Percentiles rank a stretch among this genome's conserved stretches.
phyloP scores from a whole-genome alignment of 805 yeast species.

The Yarrowia hollandica region DNA sequence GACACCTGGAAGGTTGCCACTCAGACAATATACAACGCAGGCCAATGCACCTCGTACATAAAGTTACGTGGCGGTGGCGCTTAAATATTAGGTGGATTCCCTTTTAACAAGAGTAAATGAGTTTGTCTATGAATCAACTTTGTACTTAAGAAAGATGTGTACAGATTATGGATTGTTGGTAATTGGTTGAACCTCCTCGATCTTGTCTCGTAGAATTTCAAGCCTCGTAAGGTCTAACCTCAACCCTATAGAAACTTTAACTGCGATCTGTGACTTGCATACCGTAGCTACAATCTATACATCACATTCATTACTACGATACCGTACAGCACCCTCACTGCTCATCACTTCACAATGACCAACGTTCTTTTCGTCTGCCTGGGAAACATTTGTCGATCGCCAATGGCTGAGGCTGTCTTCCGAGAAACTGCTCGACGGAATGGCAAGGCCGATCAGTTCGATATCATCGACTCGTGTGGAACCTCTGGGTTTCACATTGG shows the following conservation, averaged over 20 bases:
- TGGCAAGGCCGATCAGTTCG: conserved; percentile 50
- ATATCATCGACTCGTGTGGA: conserved; percentile 79
- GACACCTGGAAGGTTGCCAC: conserved; percentile 22
- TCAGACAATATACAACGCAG: conserved; percentile 1
- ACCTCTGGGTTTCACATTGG: conserved; percentile 85
- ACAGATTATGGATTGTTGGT: no score
- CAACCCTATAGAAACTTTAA: no score
- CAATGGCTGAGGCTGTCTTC: conserved; percentile 97
- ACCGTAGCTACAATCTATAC: no score
- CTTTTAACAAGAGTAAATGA: no score
- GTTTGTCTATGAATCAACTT: no score
- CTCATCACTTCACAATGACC: background rate
- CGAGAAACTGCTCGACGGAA: conserved; percentile 57
- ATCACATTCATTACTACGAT: background rate
- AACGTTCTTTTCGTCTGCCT: conserved; percentile 25
- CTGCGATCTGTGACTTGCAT: conserved; percentile 10
- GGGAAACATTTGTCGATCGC: conserved; percentile 70
- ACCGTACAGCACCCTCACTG: no score
- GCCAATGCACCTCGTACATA: background rate
- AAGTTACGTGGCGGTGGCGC: conserved; percentile 21
- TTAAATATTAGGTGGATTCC: background rate
- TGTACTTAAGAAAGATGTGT: no score
- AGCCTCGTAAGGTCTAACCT: no score
- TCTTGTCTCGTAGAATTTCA: no score
- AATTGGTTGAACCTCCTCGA: no score